A percentile compares a stretch with the other conserved stretches of the same genome.
These are phyloP conservation scores for Stephania cephalantha DNA, from an alignment of 164 flowering plant genomes.

Conservation along the genomic window DNA sequence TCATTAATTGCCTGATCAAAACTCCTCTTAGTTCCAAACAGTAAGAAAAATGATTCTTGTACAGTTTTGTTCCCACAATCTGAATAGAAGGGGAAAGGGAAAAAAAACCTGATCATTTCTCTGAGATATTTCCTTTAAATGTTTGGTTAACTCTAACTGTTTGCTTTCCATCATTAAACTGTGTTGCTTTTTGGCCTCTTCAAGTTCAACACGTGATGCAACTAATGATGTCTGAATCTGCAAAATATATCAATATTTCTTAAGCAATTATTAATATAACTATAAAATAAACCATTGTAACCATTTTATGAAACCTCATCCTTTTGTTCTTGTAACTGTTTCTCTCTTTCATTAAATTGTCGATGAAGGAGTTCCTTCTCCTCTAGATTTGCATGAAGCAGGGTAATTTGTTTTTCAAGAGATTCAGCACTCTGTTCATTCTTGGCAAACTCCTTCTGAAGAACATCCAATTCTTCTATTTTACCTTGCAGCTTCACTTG, in stretches of 20 bases:
- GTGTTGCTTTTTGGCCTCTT: conserved; percentile 68
- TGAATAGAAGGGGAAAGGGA: not conserved
- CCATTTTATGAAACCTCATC: conserved; percentile 44
- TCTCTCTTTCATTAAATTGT: conserved; percentile 42
- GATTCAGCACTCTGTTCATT: conserved; percentile 37
- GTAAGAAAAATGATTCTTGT: not conserved
- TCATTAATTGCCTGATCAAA: conserved; percentile 82
- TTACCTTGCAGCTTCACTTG: conserved; percentile 43
- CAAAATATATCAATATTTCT: conserved; percentile 14
- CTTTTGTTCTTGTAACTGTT: conserved; percentile 54
- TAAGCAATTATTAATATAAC: not conserved
- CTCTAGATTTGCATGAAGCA: conserved; percentile 41
- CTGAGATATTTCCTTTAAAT: conserved; percentile 90
- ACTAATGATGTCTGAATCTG: conserved; percentile 55
- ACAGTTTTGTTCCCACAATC: not conserved
- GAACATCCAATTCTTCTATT: conserved; percentile 39
- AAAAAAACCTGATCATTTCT: conserved; percentile 83
- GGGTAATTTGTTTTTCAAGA: conserved; percentile 46
- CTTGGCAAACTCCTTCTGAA: conserved; percentile 44
- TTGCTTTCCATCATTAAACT: conserved; percentile 81
- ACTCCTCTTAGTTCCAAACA: conserved; percentile 17
- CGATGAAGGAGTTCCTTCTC: conserved; percentile 57
- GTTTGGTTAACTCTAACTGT: conserved; percentile 78
- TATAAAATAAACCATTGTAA: not conserved
- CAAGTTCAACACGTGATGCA: conserved; percentile 59